Evolutionary conservation across 495 filamentous ascomycete genomes (phyloP), one percentile per base, ranked within the genome.

Genomic region (Xylaria intraflava): DNA sequence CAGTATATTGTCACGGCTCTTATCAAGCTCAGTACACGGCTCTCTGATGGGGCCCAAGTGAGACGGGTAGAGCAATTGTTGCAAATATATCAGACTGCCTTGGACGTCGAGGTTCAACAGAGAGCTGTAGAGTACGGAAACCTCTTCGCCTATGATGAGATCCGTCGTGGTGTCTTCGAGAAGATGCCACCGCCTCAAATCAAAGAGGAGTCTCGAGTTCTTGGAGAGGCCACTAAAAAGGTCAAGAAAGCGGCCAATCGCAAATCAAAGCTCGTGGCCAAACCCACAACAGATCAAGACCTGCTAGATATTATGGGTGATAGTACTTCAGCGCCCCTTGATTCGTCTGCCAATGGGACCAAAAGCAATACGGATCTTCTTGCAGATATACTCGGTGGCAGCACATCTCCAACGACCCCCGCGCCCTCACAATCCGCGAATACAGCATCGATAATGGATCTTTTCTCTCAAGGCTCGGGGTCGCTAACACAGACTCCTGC

Each of bases 121-220:
- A 82, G 93, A 62, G 85, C 90, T 10, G 91, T 95, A 14, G 93
- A 98, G 67, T 98, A 95, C 58, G 84, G 83, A 42, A 97, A 98
- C 62, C 78, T 98, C 12, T 96, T 98, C 60, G 81, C 81, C 1
- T 90, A 87, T 56, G 90, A 98, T 53, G 79, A 90, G 44, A 87
- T 98, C 50, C 84, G 92, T 24, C 79, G 81, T 39, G 93, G 93
- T 44, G 93, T 98, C 10, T 75, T 98, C 1, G 93, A 98, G 71
- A 89, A 90, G 65, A 98, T 98, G 93, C 93, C 93, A 11, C 81
- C 92, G 2, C 93, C 93, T 7, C 91, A 97, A 66, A 96, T 97
- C 60, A 89, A 90, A 48, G 93, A 98, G 67, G 86, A 91, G 64
- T 90, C 90, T 49, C 76, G 92, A 35, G 89, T 95, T 6, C 73